Percentiles rank a stretch among this genome's conserved stretches.
phyloP scores from a whole-genome alignment of 2,329 filamentous ascomycete species.

The Lachnellula hyalina region DNA sequence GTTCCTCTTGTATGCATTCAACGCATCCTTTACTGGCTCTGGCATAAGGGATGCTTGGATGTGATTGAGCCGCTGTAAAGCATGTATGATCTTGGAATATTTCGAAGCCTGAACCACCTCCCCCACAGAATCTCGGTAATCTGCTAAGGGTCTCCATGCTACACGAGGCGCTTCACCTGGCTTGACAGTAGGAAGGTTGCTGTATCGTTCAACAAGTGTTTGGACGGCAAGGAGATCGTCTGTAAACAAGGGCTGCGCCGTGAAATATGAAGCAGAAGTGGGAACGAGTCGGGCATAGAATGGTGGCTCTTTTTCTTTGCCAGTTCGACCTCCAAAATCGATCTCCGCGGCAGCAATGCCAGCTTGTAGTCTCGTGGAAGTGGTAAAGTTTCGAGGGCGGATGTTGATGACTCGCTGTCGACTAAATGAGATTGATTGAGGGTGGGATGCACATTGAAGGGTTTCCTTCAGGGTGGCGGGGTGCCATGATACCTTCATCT shows the following conservation, averaged over 20 bases:
- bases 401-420: slow-evolving; percentile 13
- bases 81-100: slow-evolving; percentile 69
- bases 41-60: slow-evolving; percentile 79
- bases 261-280: slow-evolving; percentile 90
- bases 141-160: slow-evolving; percentile 73
- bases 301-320: slow-evolving; percentile 23
- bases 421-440: slow-evolving; percentile 10
- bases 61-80: slow-evolving; percentile 75
- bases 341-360: slow-evolving; percentile 41
- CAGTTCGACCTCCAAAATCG: slow-evolving; percentile 31
- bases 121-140: slow-evolving; percentile 67
- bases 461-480: slow-evolving; percentile 23
- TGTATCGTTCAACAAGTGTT: slow-evolving; percentile 65
- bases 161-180: slow-evolving; percentile 63
- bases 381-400: slow-evolving; percentile 25
- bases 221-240: slow-evolving; percentile 75
- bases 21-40: slow-evolving; percentile 55
- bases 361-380: slow-evolving; percentile 25
- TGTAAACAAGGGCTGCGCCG: slow-evolving; percentile 76
- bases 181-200: slow-evolving; percentile 64
- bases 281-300: slow-evolving; percentile 70
- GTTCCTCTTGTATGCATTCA: slow-evolving; percentile 68
- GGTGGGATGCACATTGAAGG: slow-evolving; percentile 19
- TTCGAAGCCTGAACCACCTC: slow-evolving; percentile 71
- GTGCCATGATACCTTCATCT: slow-evolving; percentile 31